phyloP scores from a whole-genome alignment of 345 rosid genomes.

The Dipteronia sinensis region DNA sequence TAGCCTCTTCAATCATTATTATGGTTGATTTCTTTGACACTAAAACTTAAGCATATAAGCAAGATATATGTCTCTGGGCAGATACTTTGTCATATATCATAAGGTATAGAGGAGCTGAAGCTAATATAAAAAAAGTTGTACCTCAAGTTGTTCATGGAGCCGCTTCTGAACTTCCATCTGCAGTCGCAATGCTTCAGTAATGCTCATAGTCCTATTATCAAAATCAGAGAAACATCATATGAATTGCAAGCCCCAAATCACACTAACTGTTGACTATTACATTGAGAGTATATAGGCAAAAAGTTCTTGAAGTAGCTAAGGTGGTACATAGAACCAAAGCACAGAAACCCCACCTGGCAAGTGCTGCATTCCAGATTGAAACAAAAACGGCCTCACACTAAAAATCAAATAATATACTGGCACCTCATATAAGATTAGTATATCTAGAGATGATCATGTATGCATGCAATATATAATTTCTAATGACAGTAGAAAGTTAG shows the following conservation, averaged over 20 bases:
- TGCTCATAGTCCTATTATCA: slow-evolving; percentile 51
- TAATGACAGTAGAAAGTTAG: background rate
- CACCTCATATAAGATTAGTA: background rate
- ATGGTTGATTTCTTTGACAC: background rate
- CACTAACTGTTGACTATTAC: slow-evolving; percentile 5
- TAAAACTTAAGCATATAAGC: background rate
- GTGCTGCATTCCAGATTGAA: background rate
- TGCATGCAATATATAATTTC: background rate
- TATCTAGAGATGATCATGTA: background rate
- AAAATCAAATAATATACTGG: background rate
- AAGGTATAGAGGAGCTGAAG: slow-evolving; percentile 8
- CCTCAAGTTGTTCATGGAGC: slow-evolving; percentile 98
- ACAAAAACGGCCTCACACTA: background rate
- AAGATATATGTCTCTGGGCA: background rate
- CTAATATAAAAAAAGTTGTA: slow-evolving; percentile 28
- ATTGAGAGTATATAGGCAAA: background rate
- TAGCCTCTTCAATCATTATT: background rate
- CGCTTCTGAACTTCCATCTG: slow-evolving; percentile 96
- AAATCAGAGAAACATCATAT: background rate
- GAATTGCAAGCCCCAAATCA: slow-evolving; percentile 6
- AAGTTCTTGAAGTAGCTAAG: background rate
- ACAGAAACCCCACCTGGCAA: background rate
- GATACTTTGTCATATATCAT: background rate
- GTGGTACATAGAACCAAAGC: background rate
- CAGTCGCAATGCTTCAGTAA: slow-evolving; percentile 82